Conservation (phyloP, 495 filamentous ascomycete genomes). For the Penicillium cosmopolitanum region DNA sequence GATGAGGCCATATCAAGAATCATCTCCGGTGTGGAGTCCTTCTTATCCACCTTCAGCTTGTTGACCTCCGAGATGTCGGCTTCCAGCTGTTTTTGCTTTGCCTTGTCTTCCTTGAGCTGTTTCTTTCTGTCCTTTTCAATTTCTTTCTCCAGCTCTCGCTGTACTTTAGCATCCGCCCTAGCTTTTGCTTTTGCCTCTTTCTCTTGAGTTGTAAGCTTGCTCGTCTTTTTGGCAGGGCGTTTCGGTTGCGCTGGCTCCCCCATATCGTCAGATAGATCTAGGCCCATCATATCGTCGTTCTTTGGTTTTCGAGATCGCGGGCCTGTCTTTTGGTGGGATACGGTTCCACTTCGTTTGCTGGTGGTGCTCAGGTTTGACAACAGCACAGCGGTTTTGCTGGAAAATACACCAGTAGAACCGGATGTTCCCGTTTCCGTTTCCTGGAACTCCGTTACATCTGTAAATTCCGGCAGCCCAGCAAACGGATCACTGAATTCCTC, state of each 20-base stretch:
- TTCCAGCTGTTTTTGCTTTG: constrained; percentile 65
- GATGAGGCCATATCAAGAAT: constrained; percentile 72
- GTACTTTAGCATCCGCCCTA: constrained; percentile 47
- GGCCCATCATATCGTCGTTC: constrained; percentile 4
- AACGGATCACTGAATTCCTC: constrained; percentile 47
- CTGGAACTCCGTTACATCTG: constrained; percentile 28
- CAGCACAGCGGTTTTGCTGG: constrained; percentile 45
- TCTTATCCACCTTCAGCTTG: constrained; percentile 75
- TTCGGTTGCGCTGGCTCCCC: constrained; percentile 31
- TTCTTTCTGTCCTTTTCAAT: constrained; percentile 55
- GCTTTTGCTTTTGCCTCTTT: constrained; percentile 62
- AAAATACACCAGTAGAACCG: constrained; percentile 28
- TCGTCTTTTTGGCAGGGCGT: constrained; percentile 31
- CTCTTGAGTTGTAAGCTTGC: constrained; percentile 41
- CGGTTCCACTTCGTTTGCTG: constrained; percentile 7
- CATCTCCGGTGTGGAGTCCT: constrained; percentile 78
- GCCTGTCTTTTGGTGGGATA: constrained; percentile 9
- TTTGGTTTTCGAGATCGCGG: constrained; percentile 8
- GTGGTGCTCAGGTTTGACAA: constrained; percentile 35
- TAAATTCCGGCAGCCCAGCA: constrained; percentile 29
- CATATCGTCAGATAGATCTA: constrained; percentile 23
- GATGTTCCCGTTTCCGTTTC: constrained; percentile 7
- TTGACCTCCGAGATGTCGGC: constrained; percentile 76
- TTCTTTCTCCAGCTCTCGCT: constrained; percentile 50
- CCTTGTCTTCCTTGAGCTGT: constrained; percentile 57